A percentile compares a stretch with the other conserved stretches of the same genome.
phyloP scores from a whole-genome alignment of 2,329 filamentous ascomycete species.

The Neonectria magnoliae region DNA sequence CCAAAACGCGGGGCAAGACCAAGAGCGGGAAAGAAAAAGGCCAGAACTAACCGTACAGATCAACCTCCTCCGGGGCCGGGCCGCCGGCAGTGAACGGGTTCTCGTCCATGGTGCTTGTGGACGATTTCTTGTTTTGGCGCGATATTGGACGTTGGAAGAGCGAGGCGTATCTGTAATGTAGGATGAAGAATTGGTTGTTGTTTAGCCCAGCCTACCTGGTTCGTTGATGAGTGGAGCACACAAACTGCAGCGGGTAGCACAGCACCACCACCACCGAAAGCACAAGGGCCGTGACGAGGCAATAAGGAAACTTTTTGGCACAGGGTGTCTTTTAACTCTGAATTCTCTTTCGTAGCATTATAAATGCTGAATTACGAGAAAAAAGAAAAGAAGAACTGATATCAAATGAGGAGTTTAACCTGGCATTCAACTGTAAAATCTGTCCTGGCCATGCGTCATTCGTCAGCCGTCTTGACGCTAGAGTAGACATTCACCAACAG shows the following conservation, averaged over 20 bases:
- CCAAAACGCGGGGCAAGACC: slow-evolving; percentile 10
- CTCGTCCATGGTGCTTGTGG: slow-evolving; percentile 36
- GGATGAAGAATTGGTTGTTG: slow-evolving; percentile 41
- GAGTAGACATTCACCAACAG: neutral
- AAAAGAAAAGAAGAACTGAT: neutral
- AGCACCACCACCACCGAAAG: slow-evolving; percentile 3
- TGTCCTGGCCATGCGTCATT: slow-evolving; percentile 17
- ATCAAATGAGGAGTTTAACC: neutral
- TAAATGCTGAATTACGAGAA: neutral
- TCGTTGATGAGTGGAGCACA: slow-evolving; percentile 21
- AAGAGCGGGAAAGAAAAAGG: neutral
- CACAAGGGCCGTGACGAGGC: neutral
- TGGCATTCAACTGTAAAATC: neutral
- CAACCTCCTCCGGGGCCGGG: slow-evolving; percentile 55
- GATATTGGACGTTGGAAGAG: neutral
- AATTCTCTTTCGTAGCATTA: neutral
- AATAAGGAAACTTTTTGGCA: slow-evolving; percentile 39
- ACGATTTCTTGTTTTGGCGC: neutral
- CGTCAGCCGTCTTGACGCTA: slow-evolving; percentile 36
- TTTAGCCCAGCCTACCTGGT: slow-evolving; percentile 6
- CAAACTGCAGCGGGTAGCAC: slow-evolving; percentile 15
- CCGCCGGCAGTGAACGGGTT: slow-evolving; percentile 38
- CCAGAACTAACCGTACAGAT: slow-evolving; percentile 67
- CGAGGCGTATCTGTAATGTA: slow-evolving; percentile 36
- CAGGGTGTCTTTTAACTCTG: neutral